A percentile compares a stretch with the other conserved stretches of the same genome.
These are phyloP conservation scores for Salmacisia buchloeana DNA, from an alignment of 1,284 basidiomycete genomes.

Conservation along the genomic window DNA sequence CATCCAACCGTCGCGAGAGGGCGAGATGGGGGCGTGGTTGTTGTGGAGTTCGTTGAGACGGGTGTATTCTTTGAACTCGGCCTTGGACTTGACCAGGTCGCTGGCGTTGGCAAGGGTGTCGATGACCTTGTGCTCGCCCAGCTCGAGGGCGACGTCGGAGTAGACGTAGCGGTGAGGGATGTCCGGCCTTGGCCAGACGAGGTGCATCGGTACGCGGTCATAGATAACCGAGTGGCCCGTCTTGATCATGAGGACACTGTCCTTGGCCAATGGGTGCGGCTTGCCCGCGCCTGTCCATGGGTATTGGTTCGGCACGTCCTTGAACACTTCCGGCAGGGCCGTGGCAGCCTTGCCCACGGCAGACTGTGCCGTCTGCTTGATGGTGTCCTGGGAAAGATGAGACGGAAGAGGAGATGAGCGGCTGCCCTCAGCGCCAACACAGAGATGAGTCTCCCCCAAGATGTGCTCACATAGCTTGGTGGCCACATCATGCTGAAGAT, in stretches of 20 bases:
- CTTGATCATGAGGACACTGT: conserved; percentile 7
- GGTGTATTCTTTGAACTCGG: conserved; percentile 6
- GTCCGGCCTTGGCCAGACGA: conserved; percentile 11
- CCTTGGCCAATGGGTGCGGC: conserved; percentile 5
- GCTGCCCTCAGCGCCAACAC: too few relatives aligned
- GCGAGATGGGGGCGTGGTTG: conserved; percentile 7
- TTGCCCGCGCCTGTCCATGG: conserved; percentile 1
- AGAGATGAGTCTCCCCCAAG: background rate
- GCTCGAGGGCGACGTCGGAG: too few relatives aligned
- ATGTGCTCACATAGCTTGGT: background rate
- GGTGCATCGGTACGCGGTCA: conserved; percentile 7
- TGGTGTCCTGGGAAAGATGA: background rate
- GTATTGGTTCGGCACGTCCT: background rate
- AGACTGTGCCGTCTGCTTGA: background rate
- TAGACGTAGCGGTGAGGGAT: conserved; percentile 9
- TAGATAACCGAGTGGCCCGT: conserved; percentile 13
- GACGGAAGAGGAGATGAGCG: background rate
- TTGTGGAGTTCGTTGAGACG: conserved; percentile 1
- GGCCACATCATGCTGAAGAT: background rate
- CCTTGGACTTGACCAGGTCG: background rate
- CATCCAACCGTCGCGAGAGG: conserved; percentile 8
- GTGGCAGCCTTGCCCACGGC: background rate
- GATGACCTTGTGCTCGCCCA: conserved; percentile 1
- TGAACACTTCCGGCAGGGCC: background rate
- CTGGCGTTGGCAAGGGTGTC: conserved; percentile 8